Evolutionary conservation across 140 eudicot genomes (phyloP), one percentile per base, ranked within the genome.

Genomic region (Flaveria floridana): DNA sequence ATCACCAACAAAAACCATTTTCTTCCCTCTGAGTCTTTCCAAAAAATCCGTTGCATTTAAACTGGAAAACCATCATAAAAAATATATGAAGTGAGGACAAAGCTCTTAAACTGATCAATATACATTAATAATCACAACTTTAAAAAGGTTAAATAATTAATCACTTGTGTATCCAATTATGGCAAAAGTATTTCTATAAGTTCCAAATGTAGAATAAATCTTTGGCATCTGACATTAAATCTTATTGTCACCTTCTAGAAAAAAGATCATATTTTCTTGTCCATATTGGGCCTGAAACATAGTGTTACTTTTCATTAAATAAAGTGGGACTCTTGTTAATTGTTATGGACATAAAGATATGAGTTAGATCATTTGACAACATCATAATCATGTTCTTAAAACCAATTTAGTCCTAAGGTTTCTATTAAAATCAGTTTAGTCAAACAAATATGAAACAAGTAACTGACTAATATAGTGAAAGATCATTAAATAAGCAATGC

Each of bases 1-100:
- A 70, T 94, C 97, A 68, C 99, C 99, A 41, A 94, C 96, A 75
- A 94, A 90, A 30, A 94, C 97, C 76, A 94, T 81, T 79, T 88
- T 90, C 79, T 87, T 78, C 65, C 91, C 96, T 79, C 90, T 81
- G 0, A 94, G 84, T 77, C 96, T 84, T 87, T 90, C 90, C 71
- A 94, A 86, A 81, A 94, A 94, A 71, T 94, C 92, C 6, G 90
- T 90, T 42, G 96, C 88, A 76, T 94, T 88, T 69, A 94, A 76
- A 66, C 99, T 94, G 85, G 53, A 53, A 75, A 65, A 57, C 6
- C 65, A 76, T 39, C 41, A 56, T 59, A n/a, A 23, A 65, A 55
- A 25, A 47, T 26, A 52, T 46, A 6, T 15, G n/a, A 34, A 47
- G 52, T 13, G 2, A 50, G 34, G 44, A 59, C 39, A 39, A 61